These are phyloP conservation scores for Pestalotiopsis sp. DNA, from an alignment of 2,329 filamentous ascomycete species.

Conservation along the genomic window DNA sequence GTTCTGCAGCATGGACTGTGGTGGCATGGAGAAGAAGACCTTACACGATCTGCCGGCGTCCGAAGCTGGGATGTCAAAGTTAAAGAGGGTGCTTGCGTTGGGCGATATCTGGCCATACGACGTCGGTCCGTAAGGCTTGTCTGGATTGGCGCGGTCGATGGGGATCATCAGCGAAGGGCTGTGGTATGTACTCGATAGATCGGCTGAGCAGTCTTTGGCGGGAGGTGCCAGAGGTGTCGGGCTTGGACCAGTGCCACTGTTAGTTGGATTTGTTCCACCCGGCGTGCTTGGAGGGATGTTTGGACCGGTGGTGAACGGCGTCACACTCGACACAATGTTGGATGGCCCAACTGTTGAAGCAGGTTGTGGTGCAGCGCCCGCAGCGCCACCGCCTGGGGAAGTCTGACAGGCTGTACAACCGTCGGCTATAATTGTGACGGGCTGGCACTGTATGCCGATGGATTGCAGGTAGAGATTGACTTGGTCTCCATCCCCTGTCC, in stretches of 20 bases:
- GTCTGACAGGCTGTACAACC: conserved; percentile 30
- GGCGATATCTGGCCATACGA: conserved; percentile 58
- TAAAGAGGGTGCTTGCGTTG: conserved; percentile 63
- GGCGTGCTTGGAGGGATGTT: not conserved
- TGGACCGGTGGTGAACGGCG: conserved; percentile 9
- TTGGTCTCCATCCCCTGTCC: conserved; percentile 54
- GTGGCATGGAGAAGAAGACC: conserved; percentile 67
- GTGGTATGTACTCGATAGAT: conserved; percentile 18
- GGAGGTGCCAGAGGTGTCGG: conserved; percentile 6
- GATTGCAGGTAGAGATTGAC: conserved; percentile 56
- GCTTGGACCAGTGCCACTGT: not conserved
- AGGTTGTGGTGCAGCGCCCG: conserved; percentile 6
- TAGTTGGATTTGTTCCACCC: not conserved
- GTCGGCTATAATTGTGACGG: conserved; percentile 47
- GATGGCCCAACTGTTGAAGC: not conserved
- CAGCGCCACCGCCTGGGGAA: not conserved
- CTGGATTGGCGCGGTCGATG: conserved; percentile 55
- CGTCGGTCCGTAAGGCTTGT: conserved; percentile 53
- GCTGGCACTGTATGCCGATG: conserved; percentile 47
- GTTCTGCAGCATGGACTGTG: conserved; percentile 53
- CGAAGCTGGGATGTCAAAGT: conserved; percentile 64
- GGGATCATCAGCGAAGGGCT: conserved; percentile 46
- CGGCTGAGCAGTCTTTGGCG: conserved; percentile 5
- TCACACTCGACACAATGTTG: conserved; percentile 2
- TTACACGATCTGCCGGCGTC: conserved; percentile 62